Evolutionary conservation across 2,329 filamentous ascomycete genomes (phyloP).

Genomic region (Eutypa lata): DNA sequence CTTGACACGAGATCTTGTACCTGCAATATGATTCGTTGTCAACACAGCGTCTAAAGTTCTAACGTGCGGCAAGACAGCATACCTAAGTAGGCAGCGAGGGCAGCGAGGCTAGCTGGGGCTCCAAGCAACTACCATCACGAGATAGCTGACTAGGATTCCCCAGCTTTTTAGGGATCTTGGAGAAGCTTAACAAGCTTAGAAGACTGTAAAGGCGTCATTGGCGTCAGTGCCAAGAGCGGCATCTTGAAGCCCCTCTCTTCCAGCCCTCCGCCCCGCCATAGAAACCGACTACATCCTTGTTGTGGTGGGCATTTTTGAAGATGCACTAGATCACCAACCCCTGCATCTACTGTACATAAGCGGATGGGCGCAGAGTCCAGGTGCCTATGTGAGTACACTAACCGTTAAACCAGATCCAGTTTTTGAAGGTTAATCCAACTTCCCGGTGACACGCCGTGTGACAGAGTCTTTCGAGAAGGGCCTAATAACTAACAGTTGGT

Average conservation of each 20-base stretch:
- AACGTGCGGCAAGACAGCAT: no score
- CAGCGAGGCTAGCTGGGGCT: background rate
- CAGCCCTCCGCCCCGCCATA: background rate
- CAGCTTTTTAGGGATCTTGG: background rate
- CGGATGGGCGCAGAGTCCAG: background rate
- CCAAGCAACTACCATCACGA: background rate
- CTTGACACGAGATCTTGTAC: no score
- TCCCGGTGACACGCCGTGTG: background rate
- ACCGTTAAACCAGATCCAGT: background rate
- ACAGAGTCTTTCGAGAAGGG: background rate
- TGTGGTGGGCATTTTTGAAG: background rate
- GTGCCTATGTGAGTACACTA: no score
- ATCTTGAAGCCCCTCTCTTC: background rate
- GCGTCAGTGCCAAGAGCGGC: background rate
- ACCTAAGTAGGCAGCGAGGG: no score
- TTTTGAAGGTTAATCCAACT: background rate
- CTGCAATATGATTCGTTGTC: no score
- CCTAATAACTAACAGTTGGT: background rate
- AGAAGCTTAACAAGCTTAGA: constrained; percentile 1
- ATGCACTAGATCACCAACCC: background rate
- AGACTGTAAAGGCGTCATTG: background rate
- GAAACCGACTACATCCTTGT: background rate
- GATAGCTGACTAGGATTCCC: background rate
- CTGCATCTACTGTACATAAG: background rate
- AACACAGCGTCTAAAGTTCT: no score